Conservation (phyloP, 2,329 filamentous ascomycete species). For the Arthrobotrys pseudoclavata region DNA sequence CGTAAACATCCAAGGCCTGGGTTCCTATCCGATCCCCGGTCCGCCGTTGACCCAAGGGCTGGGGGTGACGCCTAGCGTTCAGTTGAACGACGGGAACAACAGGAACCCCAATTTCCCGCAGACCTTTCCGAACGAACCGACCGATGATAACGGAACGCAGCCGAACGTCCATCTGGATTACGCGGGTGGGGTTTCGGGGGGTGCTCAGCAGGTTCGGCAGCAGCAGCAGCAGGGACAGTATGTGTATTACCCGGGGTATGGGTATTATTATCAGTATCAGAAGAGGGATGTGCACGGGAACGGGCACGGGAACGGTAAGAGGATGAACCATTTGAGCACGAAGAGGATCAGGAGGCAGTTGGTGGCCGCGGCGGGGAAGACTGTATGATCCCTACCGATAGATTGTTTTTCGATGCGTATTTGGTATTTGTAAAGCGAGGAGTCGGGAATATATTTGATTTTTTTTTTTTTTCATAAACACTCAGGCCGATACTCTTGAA, state of each 20-base stretch:
- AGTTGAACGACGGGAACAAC: conserved; percentile 19
- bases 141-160: conserved; percentile 17
- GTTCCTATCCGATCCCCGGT: conserved; percentile 61
- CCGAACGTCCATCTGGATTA: conserved; percentile 28
- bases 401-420: too few relatives aligned
- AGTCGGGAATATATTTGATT: not conserved
- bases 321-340: not conserved
- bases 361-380: not conserved
- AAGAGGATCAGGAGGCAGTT: conserved; percentile 2
- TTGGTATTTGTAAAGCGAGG: not conserved
- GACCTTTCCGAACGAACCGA: conserved; percentile 11
- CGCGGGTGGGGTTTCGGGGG: not conserved
- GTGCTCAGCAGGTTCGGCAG: not conserved
- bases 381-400: not conserved
- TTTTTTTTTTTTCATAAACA: too few relatives aligned
- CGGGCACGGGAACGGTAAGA: conserved; percentile 1
- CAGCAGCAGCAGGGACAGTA: conserved; percentile 2
- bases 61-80: not conserved
- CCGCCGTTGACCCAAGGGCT: conserved; percentile 27
- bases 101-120: conserved; percentile 12
- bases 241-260: conserved; percentile 20
- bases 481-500: too few relatives aligned
- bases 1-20: conserved; percentile 60
- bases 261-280: conserved; percentile 11
- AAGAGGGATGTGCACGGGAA: conserved; percentile 7